Percentiles rank a stretch among this genome's conserved stretches.
These are phyloP conservation scores for Zygotorulaspora sp. DNA, from an alignment of 805 yeast genomes.

Conservation along the genomic window DNA sequence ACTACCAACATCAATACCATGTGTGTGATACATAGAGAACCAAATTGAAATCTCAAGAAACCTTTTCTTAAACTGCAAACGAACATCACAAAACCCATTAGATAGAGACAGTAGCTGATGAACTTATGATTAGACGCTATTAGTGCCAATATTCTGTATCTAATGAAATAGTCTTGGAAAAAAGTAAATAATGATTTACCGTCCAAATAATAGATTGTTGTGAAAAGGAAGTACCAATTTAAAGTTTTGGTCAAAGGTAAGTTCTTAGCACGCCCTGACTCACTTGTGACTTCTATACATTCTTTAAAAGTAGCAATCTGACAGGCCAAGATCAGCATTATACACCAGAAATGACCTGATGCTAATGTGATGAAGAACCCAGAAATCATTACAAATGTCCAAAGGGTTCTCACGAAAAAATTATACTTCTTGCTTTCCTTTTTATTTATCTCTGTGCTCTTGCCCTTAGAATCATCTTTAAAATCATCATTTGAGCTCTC, in stretches of 20 bases:
- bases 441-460: background rate
- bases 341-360: conserved; percentile 82
- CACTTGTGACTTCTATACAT: conserved; percentile 78
- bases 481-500: conserved; percentile 1
- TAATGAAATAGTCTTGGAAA: conserved; percentile 43
- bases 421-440: conserved; percentile 28
- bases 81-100: conserved; percentile 83
- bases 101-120: conserved; percentile 75
- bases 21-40: conserved; percentile 88
- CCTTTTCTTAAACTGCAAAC: conserved; percentile 88
- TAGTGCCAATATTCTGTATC: conserved; percentile 43
- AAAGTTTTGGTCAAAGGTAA: conserved; percentile 77
- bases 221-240: conserved; percentile 86
- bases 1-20: conserved; percentile 88
- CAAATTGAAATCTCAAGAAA: conserved; percentile 84
- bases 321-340: conserved; percentile 61
- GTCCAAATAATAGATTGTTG: conserved; percentile 86
- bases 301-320: conserved; percentile 87
- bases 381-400: conserved; percentile 89
- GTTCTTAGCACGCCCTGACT: conserved; percentile 75
- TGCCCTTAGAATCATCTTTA: conserved; percentile 2
- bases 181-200: conserved; percentile 76
- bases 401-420: conserved; percentile 79
- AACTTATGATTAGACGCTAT: conserved; percentile 77
- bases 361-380: conserved; percentile 66